Conservation (phyloP, 306 rosid genomes). For the Cucumis sativus region DNA sequence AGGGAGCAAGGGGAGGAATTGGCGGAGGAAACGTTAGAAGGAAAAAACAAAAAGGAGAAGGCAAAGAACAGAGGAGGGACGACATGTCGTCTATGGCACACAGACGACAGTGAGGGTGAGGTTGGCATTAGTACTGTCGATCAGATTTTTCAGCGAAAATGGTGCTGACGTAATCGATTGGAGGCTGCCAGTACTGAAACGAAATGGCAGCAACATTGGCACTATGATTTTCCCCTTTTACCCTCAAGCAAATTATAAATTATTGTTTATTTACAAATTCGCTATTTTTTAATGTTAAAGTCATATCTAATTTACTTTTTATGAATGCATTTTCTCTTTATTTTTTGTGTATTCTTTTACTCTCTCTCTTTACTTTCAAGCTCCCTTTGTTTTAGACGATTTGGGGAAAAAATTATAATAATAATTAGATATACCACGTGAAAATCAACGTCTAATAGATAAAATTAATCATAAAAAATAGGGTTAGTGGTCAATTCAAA, state of each 20-base stretch:
- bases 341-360: too few relatives aligned
- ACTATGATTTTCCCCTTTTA: background rate
- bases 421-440: too few relatives aligned
- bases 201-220: background rate
- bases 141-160: background rate
- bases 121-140: background rate
- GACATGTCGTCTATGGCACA: background rate
- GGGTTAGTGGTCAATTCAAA: too few relatives aligned
- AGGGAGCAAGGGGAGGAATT: slow-evolving; percentile 24
- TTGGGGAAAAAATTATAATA: too few relatives aligned
- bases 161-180: background rate
- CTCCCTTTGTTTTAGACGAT: too few relatives aligned
- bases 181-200: background rate
- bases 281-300: too few relatives aligned
- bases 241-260: background rate
- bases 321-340: too few relatives aligned
- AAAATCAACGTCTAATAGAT: too few relatives aligned
- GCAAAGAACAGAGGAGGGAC: slow-evolving; percentile 18
- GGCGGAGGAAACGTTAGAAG: slow-evolving; percentile 32
- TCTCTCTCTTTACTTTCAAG: too few relatives aligned
- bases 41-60: slow-evolving; percentile 12
- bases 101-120: background rate
- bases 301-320: too few relatives aligned
- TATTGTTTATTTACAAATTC: background rate
- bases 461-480: too few relatives aligned